Evolutionary conservation across 164 flowering plant genomes (phyloP).

Genomic region (Dillenia suffruticosa): DNA sequence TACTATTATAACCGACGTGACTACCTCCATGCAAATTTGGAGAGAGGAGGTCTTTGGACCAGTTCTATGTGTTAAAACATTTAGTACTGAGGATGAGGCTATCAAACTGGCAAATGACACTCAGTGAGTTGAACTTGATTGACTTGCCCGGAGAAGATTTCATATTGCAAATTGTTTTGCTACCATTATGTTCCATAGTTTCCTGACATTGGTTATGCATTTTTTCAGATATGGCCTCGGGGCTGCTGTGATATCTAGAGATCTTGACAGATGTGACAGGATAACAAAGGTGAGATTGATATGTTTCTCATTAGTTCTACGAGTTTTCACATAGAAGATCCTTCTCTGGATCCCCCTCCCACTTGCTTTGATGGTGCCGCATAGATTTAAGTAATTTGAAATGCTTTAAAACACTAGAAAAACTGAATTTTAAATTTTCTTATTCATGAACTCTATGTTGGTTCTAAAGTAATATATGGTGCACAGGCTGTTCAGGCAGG

Average conservation of each 20-base stretch:
- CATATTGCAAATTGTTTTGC: neutral
- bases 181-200: no score
- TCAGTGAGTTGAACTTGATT: conserved; percentile 39
- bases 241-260: conserved; percentile 86
- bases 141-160: neutral
- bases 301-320: no score
- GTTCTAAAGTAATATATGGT: neutral
- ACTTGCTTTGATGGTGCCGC: no score
- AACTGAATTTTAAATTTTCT: no score
- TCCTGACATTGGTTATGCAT: conserved; percentile 1
- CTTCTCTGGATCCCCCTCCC: no score
- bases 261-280: conserved; percentile 89
- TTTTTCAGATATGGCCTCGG: conserved; percentile 76
- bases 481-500: conserved; percentile 76
- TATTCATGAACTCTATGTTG: no score
- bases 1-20: conserved; percentile 74
- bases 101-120: conserved; percentile 89
- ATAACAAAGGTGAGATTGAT: conserved; percentile 58
- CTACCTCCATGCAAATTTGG: conserved; percentile 96
- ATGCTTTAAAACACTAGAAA: no score
- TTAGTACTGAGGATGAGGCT: conserved; percentile 86
- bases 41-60: conserved; percentile 98
- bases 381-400: no score
- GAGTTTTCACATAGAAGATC: no score
- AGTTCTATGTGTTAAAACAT: conserved; percentile 86